phyloP scores from a whole-genome alignment of 2,329 filamentous ascomycete species.

The Penicillium palitans region DNA sequence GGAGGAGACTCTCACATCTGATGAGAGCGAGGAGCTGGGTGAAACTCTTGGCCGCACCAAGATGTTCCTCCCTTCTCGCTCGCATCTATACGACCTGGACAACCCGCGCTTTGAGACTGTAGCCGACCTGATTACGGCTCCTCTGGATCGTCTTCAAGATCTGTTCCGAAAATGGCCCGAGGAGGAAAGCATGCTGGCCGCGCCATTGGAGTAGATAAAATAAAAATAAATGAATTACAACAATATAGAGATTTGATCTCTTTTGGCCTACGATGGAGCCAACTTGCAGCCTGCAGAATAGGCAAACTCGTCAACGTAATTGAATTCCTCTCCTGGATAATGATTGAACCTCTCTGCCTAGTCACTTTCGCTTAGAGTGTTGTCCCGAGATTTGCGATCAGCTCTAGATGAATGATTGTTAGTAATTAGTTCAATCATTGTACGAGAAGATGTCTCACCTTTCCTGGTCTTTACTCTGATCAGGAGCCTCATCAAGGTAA shows the following conservation, averaged over 20 bases:
- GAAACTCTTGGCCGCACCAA: conserved; percentile 55
- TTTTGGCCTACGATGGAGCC: not conserved
- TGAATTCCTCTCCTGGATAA: not conserved
- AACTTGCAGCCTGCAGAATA: not conserved
- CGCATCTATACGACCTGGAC: conserved; percentile 54
- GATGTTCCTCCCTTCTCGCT: conserved; percentile 53
- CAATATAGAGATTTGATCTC: not conserved
- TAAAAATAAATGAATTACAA: not conserved
- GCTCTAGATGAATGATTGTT: conserved; percentile 10
- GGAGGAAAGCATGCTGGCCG: conserved; percentile 9
- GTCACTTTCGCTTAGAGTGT: not conserved
- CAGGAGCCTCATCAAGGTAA: conserved; percentile 10
- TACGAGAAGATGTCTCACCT: conserved; percentile 13
- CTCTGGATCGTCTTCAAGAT: conserved; percentile 58
- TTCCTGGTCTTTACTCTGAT: conserved; percentile 19
- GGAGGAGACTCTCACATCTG: conserved; percentile 43
- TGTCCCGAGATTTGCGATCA: conserved; percentile 18
- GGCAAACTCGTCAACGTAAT: not conserved
- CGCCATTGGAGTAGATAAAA: conserved; percentile 7
- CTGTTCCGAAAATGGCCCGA: conserved; percentile 57
- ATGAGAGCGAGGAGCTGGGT: conserved; percentile 42
- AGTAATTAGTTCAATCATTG: not conserved
- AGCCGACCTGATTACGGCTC: conserved; percentile 55
- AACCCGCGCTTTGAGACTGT: conserved; percentile 59
- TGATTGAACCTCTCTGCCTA: not conserved